A percentile compares a stretch with the other conserved stretches of the same genome.
Evolutionary conservation across 495 filamentous ascomycete species (phyloP).

Genomic region (Astrocystis sublimbata): DNA sequence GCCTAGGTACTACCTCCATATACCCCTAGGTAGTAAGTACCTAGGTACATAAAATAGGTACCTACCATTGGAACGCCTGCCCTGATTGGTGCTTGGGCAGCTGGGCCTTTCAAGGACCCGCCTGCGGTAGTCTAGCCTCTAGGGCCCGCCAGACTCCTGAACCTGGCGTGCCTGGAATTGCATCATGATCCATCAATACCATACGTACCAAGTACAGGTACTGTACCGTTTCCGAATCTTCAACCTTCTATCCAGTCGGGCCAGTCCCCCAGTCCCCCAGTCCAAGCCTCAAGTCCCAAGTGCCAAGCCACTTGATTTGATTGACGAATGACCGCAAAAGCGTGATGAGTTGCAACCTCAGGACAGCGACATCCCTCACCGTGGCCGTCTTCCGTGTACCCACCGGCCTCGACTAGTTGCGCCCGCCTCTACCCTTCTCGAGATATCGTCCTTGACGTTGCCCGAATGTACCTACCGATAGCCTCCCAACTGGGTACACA

Average conservation of each 20-base stretch:
- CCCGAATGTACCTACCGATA: slow-evolving; percentile 10
- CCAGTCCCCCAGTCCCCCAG: background rate
- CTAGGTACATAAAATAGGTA: too few relatives aligned
- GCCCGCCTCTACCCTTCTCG: background rate
- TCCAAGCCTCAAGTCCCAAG: too few relatives aligned
- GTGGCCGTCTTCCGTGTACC: background rate
- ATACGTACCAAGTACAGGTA: too few relatives aligned
- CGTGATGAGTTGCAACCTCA: background rate
- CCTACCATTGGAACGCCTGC: background rate
- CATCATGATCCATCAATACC: slow-evolving; percentile 19
- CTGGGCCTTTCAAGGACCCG: background rate
- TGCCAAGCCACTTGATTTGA: background rate
- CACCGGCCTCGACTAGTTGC: background rate
- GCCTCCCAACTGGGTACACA: slow-evolving; percentile 19
- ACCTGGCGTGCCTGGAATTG: too few relatives aligned
- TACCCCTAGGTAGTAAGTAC: too few relatives aligned
- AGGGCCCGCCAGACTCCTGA: slow-evolving; percentile 18
- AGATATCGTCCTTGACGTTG: background rate
- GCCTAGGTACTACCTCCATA: too few relatives aligned
- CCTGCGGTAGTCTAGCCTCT: background rate
- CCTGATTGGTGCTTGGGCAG: background rate
- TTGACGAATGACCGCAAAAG: background rate
- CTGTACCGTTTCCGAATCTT: too few relatives aligned
- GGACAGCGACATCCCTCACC: background rate
- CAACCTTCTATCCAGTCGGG: too few relatives aligned